Percentiles rank a stretch among this genome's conserved stretches.
These are phyloP conservation scores for Trametopsis cervina DNA, from an alignment of 768 basidiomycete species.

Conservation along the genomic window DNA sequence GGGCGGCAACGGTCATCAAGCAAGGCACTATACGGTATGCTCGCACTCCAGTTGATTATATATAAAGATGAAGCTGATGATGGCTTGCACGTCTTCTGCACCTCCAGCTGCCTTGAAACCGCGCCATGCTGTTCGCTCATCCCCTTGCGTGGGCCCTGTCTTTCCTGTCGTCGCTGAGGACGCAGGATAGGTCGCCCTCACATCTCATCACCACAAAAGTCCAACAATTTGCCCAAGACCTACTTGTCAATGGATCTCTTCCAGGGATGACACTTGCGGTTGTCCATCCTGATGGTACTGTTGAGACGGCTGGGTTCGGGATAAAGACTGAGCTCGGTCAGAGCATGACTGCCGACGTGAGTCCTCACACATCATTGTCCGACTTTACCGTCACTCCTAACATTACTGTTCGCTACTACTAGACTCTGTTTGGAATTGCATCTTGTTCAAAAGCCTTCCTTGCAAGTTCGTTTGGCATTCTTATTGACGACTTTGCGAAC, in stretches of 20 bases:
- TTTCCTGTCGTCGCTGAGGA: no score
- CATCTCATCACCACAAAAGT: neutral
- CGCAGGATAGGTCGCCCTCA: no score
- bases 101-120: no score
- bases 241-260: neutral
- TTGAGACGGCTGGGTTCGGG: constrained; percentile 7
- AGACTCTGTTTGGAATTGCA: constrained; percentile 26
- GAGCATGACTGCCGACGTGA: constrained; percentile 6
- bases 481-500: constrained; percentile 26
- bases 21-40: no score
- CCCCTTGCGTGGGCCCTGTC: no score
- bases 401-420: neutral
- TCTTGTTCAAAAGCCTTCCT: constrained; percentile 28
- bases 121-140: no score
- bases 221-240: neutral
- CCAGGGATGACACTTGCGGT: constrained; percentile 7
- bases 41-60: no score
- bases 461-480: constrained; percentile 20
- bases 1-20: no score
- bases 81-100: no score
- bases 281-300: constrained; percentile 2
- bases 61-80: no score
- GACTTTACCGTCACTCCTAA: neutral
- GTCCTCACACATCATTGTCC: neutral
- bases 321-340: constrained; percentile 5